Conservation (phyloP, 345 rosid genomes). For the Lepidium africanum region DNA sequence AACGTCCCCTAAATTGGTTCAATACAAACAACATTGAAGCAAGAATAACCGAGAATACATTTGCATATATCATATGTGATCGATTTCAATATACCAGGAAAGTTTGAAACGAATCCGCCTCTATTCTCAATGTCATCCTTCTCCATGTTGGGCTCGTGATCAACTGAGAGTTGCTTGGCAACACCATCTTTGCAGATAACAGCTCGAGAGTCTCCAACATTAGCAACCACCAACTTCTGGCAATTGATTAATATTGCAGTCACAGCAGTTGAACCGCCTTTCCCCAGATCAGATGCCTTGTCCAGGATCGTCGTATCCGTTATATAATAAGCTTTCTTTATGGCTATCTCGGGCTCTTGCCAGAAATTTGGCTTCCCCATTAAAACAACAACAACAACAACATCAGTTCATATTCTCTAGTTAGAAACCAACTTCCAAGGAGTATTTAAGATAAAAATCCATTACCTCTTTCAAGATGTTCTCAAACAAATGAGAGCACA, state of each 20-base stretch:
- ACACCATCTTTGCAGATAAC: conserved; percentile 60
- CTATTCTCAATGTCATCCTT: conserved; percentile 57
- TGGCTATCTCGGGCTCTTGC: conserved; percentile 64
- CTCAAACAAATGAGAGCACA: conserved; percentile 65
- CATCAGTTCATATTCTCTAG: background rate
- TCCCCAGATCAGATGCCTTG: conserved; percentile 61
- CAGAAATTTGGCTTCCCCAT: conserved; percentile 60
- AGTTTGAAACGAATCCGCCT: conserved; percentile 87
- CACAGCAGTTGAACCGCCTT: conserved; percentile 94
- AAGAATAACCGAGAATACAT: background rate
- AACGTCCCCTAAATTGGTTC: conserved; percentile 63
- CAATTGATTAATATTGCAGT: conserved; percentile 78
- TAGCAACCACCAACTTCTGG: conserved; percentile 71
- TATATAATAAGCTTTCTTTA: conserved; percentile 56
- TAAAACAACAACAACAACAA: background rate
- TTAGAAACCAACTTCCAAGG: background rate
- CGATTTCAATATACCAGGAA: conserved; percentile 52
- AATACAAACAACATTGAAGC: background rate
- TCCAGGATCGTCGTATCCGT: conserved; percentile 64
- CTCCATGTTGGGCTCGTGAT: conserved; percentile 80
- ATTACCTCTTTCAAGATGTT: conserved; percentile 77
- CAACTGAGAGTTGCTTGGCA: conserved; percentile 73
- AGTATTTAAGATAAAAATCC: background rate
- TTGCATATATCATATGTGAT: background rate
- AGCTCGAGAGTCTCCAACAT: conserved; percentile 93